Evolutionary conservation across 2,329 filamentous ascomycete genomes (phyloP).

Genomic region (Stagonosporopsis cucurbitacearum): DNA sequence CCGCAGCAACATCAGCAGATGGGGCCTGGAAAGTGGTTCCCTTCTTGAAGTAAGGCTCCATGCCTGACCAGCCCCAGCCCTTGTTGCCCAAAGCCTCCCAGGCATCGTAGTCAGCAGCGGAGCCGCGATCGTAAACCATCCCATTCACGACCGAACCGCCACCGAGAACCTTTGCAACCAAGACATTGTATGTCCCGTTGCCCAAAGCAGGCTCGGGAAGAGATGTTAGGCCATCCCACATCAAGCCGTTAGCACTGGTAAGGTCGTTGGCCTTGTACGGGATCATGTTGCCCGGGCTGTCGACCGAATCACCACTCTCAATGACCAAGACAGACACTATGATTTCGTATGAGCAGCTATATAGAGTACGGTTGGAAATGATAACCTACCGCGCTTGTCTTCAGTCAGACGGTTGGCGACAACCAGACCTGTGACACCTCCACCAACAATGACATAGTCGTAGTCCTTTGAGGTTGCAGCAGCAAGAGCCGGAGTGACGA

Average conservation of each 20-base stretch:
- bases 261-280: slow-evolving; percentile 37
- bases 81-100: slow-evolving; percentile 66
- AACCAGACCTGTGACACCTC: slow-evolving; percentile 38
- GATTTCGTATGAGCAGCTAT: slow-evolving; percentile 1
- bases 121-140: slow-evolving; percentile 47
- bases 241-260: slow-evolving; percentile 27
- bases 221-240: slow-evolving; percentile 31
- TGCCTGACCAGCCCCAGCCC: slow-evolving; percentile 64
- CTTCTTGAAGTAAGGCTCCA: slow-evolving; percentile 43
- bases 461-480: slow-evolving; percentile 23
- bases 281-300: slow-evolving; percentile 32
- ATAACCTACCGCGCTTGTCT: slow-evolving; percentile 28
- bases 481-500: slow-evolving; percentile 28
- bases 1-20: slow-evolving; percentile 22
- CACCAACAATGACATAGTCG: slow-evolving; percentile 44
- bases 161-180: slow-evolving; percentile 37
- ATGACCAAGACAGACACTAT: slow-evolving; percentile 37
- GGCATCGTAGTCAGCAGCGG: slow-evolving; percentile 53
- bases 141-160: slow-evolving; percentile 45
- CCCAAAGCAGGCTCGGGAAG: slow-evolving; percentile 31
- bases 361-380: not conserved
- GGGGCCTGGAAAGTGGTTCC: slow-evolving; percentile 38
- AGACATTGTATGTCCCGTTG: slow-evolving; percentile 29
- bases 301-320: slow-evolving; percentile 35
- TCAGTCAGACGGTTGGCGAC: slow-evolving; percentile 39